Conservation (phyloP, 495 filamentous ascomycete genomes). For the Letharia lupina region DNA sequence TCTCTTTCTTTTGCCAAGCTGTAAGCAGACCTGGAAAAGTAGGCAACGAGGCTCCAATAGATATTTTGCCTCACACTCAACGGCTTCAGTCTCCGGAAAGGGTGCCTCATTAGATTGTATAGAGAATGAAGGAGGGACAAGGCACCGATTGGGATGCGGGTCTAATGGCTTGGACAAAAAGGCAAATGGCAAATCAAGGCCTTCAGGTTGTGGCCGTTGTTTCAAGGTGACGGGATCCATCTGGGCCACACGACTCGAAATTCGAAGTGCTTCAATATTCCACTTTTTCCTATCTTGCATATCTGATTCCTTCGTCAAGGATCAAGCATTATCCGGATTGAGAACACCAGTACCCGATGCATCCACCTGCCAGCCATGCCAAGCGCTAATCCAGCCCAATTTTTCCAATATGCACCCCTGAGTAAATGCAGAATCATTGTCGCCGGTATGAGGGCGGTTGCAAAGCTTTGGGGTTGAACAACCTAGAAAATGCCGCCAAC, state of each 20-base stretch:
- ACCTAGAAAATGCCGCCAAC: conserved; percentile 54
- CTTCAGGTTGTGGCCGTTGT: not conserved
- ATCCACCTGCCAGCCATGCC: conserved; percentile 7
- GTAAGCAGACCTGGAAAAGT: not conserved
- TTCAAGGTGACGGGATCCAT: not conserved
- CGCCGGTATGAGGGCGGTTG: not conserved
- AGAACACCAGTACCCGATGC: conserved; percentile 8
- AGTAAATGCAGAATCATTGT: conserved; percentile 11
- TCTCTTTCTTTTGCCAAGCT: not conserved
- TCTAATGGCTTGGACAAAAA: not conserved
- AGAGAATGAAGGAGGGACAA: not conserved
- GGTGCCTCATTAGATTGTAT: not conserved
- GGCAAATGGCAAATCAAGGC: not conserved
- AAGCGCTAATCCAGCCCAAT: not conserved
- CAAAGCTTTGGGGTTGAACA: not conserved
- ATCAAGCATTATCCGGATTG: not conserved
- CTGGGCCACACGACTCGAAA: not conserved
- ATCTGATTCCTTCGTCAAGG: not conserved
- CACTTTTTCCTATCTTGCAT: not conserved
- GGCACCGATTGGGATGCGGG: not conserved
- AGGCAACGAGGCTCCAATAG: not conserved
- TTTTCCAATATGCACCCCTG: not conserved
- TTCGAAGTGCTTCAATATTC: not conserved
- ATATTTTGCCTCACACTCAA: not conserved
- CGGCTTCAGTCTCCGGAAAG: not conserved